Percentiles rank a stretch among this genome's conserved stretches.
Conservation (phyloP, 1,284 basidiomycete species). For the Leucoagaricus sp. region DNA sequence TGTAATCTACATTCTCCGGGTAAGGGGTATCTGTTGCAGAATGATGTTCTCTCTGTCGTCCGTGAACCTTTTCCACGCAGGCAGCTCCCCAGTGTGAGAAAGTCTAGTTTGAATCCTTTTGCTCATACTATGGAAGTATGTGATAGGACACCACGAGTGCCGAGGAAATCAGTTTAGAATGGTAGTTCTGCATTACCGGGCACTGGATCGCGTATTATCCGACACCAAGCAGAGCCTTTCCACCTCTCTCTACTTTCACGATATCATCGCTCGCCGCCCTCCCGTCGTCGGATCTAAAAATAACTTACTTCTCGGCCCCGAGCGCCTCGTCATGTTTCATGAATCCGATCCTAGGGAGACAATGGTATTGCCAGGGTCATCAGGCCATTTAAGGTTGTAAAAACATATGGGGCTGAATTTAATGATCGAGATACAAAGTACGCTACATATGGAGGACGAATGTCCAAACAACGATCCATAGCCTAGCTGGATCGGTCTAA, state of each 20-base stretch:
- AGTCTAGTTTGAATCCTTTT: neutral
- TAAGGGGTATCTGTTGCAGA: neutral
- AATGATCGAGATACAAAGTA: neutral
- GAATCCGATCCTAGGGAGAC: neutral
- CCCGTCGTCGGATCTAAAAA: neutral
- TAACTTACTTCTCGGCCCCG: neutral
- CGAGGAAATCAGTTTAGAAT: neutral
- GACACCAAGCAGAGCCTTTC: too few species aligned
- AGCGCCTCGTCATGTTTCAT: constrained; percentile 4
- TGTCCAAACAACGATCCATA: neutral
- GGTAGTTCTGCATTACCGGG: too few species aligned
- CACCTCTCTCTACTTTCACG: too few species aligned
- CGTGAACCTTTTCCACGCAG: neutral
- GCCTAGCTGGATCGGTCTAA: neutral
- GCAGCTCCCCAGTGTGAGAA: neutral
- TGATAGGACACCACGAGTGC: neutral
- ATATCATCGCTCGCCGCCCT: neutral
- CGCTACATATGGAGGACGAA: neutral
- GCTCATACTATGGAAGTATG: neutral
- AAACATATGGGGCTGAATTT: neutral
- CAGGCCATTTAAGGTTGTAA: neutral
- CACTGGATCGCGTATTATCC: too few species aligned
- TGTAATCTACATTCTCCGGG: neutral
- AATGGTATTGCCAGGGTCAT: neutral
- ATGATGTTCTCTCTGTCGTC: neutral